Percentiles rank a stretch among this genome's conserved stretches.
Conservation (phyloP, 1,284 basidiomycete genomes). For the Afroboletus lepidellus region DNA sequence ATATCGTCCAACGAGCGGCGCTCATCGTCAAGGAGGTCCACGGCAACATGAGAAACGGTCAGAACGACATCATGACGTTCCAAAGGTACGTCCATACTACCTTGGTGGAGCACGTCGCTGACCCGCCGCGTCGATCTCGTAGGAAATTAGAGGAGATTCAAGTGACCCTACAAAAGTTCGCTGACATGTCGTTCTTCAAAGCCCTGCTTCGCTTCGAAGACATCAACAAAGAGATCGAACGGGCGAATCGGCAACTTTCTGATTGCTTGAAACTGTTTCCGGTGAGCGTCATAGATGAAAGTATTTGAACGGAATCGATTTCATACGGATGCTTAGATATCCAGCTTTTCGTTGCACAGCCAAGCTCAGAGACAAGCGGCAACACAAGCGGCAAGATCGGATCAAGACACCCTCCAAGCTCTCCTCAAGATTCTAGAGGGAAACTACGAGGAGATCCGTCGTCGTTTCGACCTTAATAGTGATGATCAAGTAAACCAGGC, state of each 20-base stretch:
- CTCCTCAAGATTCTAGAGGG: neutral
- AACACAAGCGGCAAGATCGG: neutral
- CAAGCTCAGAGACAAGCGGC: neutral
- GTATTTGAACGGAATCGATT: too few relatives aligned
- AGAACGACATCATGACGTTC: neutral
- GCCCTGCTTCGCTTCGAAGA: conserved; percentile 1
- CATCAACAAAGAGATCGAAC: neutral
- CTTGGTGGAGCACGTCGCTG: neutral
- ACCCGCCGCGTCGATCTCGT: neutral
- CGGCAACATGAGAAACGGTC: neutral
- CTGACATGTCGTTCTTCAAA: conserved; percentile 4
- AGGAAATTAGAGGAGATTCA: conserved; percentile 1
- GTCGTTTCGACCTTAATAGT: neutral
- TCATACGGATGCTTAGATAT: neutral
- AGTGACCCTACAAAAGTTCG: neutral
- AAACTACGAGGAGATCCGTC: neutral
- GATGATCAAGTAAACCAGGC: neutral
- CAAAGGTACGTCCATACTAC: neutral
- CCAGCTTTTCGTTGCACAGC: neutral
- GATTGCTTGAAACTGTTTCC: conserved; percentile 1
- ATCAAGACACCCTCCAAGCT: neutral
- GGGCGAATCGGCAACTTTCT: neutral
- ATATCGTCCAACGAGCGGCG: neutral
- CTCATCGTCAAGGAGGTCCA: conserved; percentile 1
- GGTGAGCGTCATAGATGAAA: neutral